Conservation (phyloP, 148 eudicot genomes). For the Polygonum maritimum region DNA sequence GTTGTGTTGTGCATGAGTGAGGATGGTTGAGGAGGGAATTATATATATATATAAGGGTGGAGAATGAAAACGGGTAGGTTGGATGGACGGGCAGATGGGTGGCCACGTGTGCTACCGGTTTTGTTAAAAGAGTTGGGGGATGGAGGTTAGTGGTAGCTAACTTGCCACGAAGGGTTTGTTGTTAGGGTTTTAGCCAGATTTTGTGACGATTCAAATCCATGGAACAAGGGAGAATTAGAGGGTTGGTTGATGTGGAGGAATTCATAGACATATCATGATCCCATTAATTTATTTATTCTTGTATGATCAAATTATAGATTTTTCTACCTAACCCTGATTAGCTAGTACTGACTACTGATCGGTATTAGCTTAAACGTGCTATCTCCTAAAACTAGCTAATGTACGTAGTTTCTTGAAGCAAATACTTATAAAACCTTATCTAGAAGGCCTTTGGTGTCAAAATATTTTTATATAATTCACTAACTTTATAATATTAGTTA, state of each 20-base stretch:
- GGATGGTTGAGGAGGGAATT: neutral
- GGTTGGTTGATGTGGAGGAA: neutral
- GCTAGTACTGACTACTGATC: too few species aligned
- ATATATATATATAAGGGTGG: neutral
- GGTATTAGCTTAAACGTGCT: too few species aligned
- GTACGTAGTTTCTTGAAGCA: too few species aligned
- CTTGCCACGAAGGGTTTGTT: neutral
- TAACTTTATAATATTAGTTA: too few species aligned
- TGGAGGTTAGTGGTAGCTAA: neutral
- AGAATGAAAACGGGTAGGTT: neutral
- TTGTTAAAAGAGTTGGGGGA: neutral
- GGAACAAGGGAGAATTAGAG: neutral
- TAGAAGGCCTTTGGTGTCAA: too few species aligned
- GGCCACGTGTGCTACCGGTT: neutral
- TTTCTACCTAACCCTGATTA: too few species aligned
- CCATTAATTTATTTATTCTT: neutral
- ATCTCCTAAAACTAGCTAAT: too few species aligned
- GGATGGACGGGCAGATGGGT: neutral
- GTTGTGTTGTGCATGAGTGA: neutral
- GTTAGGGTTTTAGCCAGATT: neutral
- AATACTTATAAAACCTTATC: too few species aligned
- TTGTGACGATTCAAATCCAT: neutral
- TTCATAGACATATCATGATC: neutral
- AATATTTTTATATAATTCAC: too few species aligned
- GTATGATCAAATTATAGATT: neutral